Conservation (phyloP, 2,329 filamentous ascomycete species). For the Paramyrothecium roridum region DNA sequence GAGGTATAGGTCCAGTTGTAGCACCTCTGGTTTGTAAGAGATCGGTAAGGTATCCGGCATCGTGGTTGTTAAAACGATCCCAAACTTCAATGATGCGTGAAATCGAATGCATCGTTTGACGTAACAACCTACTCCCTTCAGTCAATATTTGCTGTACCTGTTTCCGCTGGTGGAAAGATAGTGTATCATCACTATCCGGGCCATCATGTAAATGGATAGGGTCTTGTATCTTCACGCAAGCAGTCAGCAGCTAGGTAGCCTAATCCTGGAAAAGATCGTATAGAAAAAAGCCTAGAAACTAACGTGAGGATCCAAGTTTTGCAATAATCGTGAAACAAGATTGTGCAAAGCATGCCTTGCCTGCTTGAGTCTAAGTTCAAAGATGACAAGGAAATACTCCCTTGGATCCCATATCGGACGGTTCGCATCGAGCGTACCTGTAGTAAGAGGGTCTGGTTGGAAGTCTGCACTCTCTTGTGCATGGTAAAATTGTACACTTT, state of each 20-base stretch:
- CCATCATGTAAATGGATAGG: not conserved
- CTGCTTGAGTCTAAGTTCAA: conserved; percentile 1
- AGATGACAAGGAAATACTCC: conserved; percentile 3
- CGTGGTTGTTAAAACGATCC: conserved; percentile 2
- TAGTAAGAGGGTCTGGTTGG: not conserved
- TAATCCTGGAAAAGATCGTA: not conserved
- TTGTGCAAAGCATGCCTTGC: conserved; percentile 3
- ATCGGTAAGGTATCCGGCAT: conserved; percentile 1
- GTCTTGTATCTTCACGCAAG: not conserved
- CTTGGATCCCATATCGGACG: not conserved
- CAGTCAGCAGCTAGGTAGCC: too few species aligned
- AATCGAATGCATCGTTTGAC: conserved; percentile 2
- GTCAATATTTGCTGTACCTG: conserved; percentile 1
- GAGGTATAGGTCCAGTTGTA: not conserved
- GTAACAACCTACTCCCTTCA: conserved; percentile 1
- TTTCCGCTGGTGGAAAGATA: not conserved
- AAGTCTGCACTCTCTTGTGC: not conserved
- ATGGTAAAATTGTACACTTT: conserved; percentile 1
- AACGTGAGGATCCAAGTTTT: conserved; percentile 2
- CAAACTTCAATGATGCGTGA: conserved; percentile 1
- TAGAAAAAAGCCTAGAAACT: not conserved
- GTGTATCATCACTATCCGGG: not conserved
- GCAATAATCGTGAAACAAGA: conserved; percentile 1
- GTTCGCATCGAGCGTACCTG: conserved; percentile 1
- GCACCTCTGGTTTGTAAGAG: not conserved